Percentiles rank a stretch among this genome's conserved stretches.
These are phyloP conservation scores for Creolimax fragrantissima DNA, from an alignment of 78 protist genomes.

Conservation along the genomic window DNA sequence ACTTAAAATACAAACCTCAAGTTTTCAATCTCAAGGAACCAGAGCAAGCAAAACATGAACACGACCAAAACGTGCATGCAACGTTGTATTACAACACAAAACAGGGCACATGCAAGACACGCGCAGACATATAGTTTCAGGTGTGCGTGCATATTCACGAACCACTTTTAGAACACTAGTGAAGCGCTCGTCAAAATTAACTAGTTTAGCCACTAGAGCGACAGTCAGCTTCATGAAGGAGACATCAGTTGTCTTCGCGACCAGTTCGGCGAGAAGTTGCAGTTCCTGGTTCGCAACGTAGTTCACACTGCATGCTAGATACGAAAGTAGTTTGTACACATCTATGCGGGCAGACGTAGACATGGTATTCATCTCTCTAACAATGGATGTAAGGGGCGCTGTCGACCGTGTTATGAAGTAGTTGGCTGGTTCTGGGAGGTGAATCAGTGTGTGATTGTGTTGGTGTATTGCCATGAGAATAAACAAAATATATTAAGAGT, in stretches of 20 bases:
- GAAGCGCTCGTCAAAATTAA: not conserved
- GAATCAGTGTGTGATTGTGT: not conserved
- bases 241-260: not conserved
- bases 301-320: not conserved
- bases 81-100: no score
- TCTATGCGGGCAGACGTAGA: not conserved
- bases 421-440: not conserved
- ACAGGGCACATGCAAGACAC: no score
- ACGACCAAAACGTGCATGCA: no score
- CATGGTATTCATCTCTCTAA: not conserved
- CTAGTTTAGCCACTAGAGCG: not conserved
- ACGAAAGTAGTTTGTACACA: not conserved
- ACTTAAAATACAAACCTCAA: no score
- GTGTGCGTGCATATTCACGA: not conserved
- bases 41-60: no score
- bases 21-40: no score
- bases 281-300: not conserved
- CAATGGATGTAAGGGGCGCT: not conserved
- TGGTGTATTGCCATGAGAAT: not conserved
- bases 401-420: not conserved
- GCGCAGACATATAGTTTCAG: no score
- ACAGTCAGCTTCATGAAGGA: not conserved
- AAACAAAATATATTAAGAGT: not conserved
- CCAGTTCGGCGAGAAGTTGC: not conserved
- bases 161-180: not conserved